Evolutionary conservation across 129 eudicot species (phyloP), one percentile per base, ranked within the genome.

Genomic region (Helichrysum umbraculigerum): DNA sequence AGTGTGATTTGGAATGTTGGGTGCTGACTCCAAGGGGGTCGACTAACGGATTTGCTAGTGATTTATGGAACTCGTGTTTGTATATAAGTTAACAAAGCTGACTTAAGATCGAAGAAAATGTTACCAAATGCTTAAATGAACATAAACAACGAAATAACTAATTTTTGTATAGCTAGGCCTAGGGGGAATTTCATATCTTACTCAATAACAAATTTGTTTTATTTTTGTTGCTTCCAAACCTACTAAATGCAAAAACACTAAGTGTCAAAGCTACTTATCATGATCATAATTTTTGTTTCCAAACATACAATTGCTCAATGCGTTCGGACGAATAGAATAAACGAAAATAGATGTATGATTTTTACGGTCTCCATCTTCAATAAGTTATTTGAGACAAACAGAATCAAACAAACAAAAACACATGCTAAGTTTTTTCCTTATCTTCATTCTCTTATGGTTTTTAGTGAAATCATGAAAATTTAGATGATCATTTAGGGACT

Each of bases 321-420:
- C 22, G 35, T 19, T 62, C 32, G 30, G 61, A 41, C 61, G 59
- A 47, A 63, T 33, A 56, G 28, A 66, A 28, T 51, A 65, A 52
- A 35, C 28, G 54, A 66, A 73, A 19, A 29, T 19, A 73, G 65
- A 19, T 66, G 15, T 30, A 37, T 19, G 29, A 34, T 35, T 54
- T 73, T 29, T 30, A 41, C 29, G 20, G 10, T 50, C 66, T 20
- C 82, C 82, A 22, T 66, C 50, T n/a, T 79, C 78, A 79, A 72
- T 37, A 52, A 79, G 61, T 72, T 67, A 72, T 79, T 73, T 57
- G 63, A 66, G 74, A 66, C 70, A 66, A 80, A 66, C 15, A 69
- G 79, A 80, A 80, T 74, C 79, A 80, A 80, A 80, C 83, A 80
- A 73, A 74, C 83, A 80, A 66, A 74, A 73, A 57, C 83, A 50